Conservation (phyloP, 306 rosid genomes). For the Quercus gilva region DNA sequence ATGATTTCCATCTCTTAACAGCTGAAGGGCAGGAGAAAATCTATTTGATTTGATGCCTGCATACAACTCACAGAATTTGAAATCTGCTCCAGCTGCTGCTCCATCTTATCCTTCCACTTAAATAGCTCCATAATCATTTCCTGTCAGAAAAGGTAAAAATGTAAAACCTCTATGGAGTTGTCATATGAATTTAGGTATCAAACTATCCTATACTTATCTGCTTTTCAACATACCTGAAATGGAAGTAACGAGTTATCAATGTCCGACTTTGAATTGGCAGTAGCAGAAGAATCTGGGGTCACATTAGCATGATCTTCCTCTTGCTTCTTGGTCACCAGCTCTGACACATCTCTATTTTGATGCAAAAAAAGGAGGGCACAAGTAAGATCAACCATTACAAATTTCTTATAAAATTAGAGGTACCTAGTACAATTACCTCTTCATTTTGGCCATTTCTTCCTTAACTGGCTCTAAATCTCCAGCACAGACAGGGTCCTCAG, state of each 20-base stretch:
- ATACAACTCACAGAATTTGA: constrained; percentile 54
- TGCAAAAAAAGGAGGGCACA: constrained; percentile 21
- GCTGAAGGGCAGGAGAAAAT: constrained; percentile 7
- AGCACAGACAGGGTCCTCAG: constrained; percentile 19
- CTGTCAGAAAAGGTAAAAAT: constrained; percentile 31
- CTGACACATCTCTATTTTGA: constrained; percentile 42
- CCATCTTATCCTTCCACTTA: constrained; percentile 77
- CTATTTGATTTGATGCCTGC: constrained; percentile 44
- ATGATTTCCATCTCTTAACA: constrained; percentile 22
- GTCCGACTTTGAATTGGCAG: constrained; percentile 62
- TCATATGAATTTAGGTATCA: not conserved
- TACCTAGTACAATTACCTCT: constrained; percentile 39
- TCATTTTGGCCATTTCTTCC: constrained; percentile 40
- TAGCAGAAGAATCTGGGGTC: constrained; percentile 75
- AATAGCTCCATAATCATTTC: constrained; percentile 71
- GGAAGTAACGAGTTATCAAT: constrained; percentile 45
- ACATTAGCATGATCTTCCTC: constrained; percentile 53
- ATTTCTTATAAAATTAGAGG: not conserved
- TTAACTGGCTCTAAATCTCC: constrained; percentile 28
- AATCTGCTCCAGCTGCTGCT: constrained; percentile 64
- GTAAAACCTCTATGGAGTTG: constrained; percentile 5
- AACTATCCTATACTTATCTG: not conserved
- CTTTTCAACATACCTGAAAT: constrained; percentile 58
- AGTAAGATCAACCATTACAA: constrained; percentile 3
- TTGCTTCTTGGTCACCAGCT: constrained; percentile 37